Evolutionary conservation across 2,329 filamentous ascomycete species (phyloP).

Genomic region (Arthrobotrys entomopaga): DNA sequence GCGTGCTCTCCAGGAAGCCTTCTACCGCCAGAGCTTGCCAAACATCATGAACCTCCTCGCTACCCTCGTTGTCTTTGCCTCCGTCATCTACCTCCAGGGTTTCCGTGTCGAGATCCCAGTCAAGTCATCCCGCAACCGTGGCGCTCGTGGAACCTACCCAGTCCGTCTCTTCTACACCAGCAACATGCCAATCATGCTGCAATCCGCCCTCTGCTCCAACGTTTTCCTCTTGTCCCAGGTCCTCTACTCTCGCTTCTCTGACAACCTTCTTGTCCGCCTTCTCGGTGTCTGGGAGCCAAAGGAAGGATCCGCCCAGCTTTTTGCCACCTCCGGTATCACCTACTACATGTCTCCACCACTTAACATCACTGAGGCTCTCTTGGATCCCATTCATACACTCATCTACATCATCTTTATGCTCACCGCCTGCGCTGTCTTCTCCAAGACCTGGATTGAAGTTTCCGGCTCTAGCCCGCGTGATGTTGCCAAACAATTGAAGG

Average conservation of each 20-base stretch:
- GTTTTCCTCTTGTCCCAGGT: slow-evolving; percentile 99
- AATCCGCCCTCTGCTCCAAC: slow-evolving; percentile 98
- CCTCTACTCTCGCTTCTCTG: slow-evolving; percentile 98
- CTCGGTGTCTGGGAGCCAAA: slow-evolving; percentile 98
- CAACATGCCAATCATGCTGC: slow-evolving; percentile 99
- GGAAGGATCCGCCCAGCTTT: slow-evolving; percentile 94
- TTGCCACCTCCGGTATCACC: slow-evolving; percentile 89
- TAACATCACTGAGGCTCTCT: slow-evolving; percentile 95
- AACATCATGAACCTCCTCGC: slow-evolving; percentile 99
- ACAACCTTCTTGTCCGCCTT: slow-evolving; percentile 97
- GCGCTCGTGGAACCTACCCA: slow-evolving; percentile 91
- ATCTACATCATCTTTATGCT: slow-evolving; percentile 99
- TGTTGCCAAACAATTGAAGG: slow-evolving; percentile 99
- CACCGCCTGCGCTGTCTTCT: slow-evolving; percentile 95
- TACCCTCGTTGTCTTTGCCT: slow-evolving; percentile 90
- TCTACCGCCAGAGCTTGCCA: slow-evolving; percentile 98
- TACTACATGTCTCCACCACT: slow-evolving; percentile 99
- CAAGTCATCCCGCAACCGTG: slow-evolving; percentile 98
- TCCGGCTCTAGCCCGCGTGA: slow-evolving; percentile 97
- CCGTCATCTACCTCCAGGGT: slow-evolving; percentile 98
- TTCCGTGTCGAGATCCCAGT: slow-evolving; percentile 99
- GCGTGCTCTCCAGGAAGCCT: slow-evolving; percentile 95
- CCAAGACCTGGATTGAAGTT: slow-evolving; percentile 99
- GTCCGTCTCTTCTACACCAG: slow-evolving; percentile 99
- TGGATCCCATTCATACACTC: slow-evolving; percentile 95